Percentiles rank a stretch among this genome's conserved stretches.
phyloP scores from a whole-genome alignment of 768 basidiomycete species.

The Rhodotorula taiwanensis region DNA sequence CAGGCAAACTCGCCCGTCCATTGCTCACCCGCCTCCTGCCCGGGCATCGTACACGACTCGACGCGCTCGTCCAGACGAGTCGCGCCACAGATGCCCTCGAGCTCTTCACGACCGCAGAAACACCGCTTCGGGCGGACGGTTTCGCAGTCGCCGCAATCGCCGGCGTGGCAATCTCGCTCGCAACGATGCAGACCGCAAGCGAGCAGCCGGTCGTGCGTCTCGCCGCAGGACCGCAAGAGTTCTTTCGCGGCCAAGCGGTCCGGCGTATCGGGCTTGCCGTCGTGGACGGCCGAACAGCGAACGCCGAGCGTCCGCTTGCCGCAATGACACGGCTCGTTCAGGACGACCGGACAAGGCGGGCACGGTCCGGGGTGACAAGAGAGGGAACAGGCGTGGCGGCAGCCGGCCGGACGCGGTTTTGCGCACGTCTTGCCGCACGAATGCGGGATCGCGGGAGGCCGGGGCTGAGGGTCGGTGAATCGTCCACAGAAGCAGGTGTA shows the following conservation, averaged over 20 bases:
- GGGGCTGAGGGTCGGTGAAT: conserved; percentile 62
- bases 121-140: conserved; percentile 57
- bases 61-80: conserved; percentile 45
- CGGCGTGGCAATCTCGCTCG: conserved; percentile 63
- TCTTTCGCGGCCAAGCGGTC: conserved; percentile 22
- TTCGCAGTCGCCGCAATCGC: conserved; percentile 62
- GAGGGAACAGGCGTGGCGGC: conserved; percentile 70
- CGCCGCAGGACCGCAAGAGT: conserved; percentile 56
- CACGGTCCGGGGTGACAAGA: conserved; percentile 91
- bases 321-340: conserved; percentile 71
- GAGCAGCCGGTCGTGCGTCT: conserved; percentile 45
- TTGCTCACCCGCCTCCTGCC: conserved; percentile 33
- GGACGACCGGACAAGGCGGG: conserved; percentile 80
- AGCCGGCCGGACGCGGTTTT: conserved; percentile 48
- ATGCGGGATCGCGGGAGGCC: conserved; percentile 54
- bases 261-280: conserved; percentile 35
- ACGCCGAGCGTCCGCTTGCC: conserved; percentile 56
- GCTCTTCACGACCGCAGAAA: conserved; percentile 69
- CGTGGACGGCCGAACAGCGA: conserved; percentile 52
- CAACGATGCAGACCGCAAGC: conserved; percentile 57
- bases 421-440: conserved; percentile 67
- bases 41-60: conserved; percentile 27
- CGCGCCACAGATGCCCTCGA: conserved; percentile 58
- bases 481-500: conserved; percentile 78
- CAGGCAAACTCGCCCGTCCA: conserved; percentile 70